Base-by-base conservation (phyloP, 2,329 filamentous ascomycete species). In the Ramichloridium luteum region DNA sequence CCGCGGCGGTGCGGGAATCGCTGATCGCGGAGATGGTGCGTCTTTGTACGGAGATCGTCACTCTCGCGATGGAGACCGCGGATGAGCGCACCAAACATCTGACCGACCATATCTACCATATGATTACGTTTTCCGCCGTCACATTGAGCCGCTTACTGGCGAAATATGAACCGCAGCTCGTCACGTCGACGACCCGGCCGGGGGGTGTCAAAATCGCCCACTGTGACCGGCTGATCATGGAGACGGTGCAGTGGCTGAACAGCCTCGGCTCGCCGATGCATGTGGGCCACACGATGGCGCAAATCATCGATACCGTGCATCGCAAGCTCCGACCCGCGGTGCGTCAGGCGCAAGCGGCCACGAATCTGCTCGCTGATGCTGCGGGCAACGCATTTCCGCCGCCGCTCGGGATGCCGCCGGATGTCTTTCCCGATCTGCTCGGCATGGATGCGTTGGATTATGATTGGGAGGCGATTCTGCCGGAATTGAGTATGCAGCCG, bases 41-140 rank as follows among this genome's bases (percentile, higher is more conserved):
- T 8, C 50, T 60, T 12, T 59, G 59, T 2, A 56, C 47, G 11
- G 34, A 46, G 2, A 62, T 63, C 29, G 52, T 64, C 11, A 52
- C 54, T 11, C 37, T 62, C 3, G 59, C 59, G 2, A 62, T 64
- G 40, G 55, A 60, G 9, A 61, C 59, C 3, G 48, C 56, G 1
- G 61, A 65, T 28, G 56, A 62, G 13, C 54, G 59, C 2, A 64
- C 60, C 1, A 51, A 53, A 10, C 60, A 65, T 40, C 41, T 64
- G 4, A 63, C 54, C 3, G 61, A 65, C 33, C 61, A 64, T 30
- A 61, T 64, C 13, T 65, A 64, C 35, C 61, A 64, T 36, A 60
- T 64, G 49, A 59, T 64, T 28, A 61, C 59, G 4, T 65, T 64
- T 32, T 55, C 61, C 1, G 60, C 55, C 3, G 47, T 59, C 14